phyloP scores from a whole-genome alignment of 352 stramenopile species.

The Phytophthora kernoviae region DNA sequence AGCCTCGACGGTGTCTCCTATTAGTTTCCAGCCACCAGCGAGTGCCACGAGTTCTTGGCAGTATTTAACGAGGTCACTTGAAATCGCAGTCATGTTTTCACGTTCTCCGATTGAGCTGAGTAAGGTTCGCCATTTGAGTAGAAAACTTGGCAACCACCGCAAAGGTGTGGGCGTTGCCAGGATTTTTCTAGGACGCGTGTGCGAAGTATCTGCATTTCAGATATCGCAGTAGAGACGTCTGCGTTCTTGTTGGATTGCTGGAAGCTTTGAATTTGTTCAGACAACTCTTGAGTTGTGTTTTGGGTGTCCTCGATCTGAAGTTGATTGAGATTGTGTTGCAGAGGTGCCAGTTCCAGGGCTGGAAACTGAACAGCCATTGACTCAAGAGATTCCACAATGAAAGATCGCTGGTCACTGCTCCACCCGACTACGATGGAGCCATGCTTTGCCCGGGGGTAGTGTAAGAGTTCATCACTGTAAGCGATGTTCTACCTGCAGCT shows the following conservation, averaged over 20 bases:
- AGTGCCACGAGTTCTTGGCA: slow-evolving; percentile 21
- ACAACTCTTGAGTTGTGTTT: slow-evolving; percentile 9
- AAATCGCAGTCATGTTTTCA: background rate
- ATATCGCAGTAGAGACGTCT: background rate
- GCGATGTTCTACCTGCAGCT: background rate
- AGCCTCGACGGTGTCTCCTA: slow-evolving; percentile 15
- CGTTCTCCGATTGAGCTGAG: slow-evolving; percentile 2
- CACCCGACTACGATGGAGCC: slow-evolving; percentile 9
- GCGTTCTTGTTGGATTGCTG: background rate
- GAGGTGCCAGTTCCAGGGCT: background rate
- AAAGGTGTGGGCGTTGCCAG: slow-evolving; percentile 13
- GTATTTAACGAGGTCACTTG: slow-evolving; percentile 10
- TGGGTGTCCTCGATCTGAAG: slow-evolving; percentile 3
- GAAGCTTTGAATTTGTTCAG: slow-evolving; percentile 5
- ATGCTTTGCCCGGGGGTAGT: background rate
- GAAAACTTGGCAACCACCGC: slow-evolving; percentile 16
- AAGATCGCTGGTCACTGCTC: slow-evolving; percentile 8
- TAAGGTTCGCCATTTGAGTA: slow-evolving; percentile 13
- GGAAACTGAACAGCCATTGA: slow-evolving; percentile 11
- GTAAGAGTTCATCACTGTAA: background rate
- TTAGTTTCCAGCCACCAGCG: slow-evolving; percentile 22
- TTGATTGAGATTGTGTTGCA: background rate
- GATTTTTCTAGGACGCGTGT: slow-evolving; percentile 11
- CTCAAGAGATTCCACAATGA: slow-evolving; percentile 12
- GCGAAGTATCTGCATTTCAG: slow-evolving; percentile 18